Base-by-base conservation (phyloP, 148 eudicot species). In the Pharnaceum exiguum region DNA sequence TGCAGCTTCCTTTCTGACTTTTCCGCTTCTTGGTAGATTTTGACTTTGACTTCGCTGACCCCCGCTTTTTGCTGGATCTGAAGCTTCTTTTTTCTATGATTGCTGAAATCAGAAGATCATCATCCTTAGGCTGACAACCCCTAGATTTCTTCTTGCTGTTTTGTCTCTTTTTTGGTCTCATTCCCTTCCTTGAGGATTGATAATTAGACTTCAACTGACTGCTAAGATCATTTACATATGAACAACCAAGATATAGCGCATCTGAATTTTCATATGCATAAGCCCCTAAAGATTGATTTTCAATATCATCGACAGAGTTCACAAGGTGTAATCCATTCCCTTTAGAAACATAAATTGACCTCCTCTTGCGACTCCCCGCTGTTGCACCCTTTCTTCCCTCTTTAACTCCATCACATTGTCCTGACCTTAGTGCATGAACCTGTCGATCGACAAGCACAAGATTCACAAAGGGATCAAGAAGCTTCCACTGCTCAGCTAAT, bases 391-490 rank as follows among this genome's bases (percentile, higher is more conserved):
- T 53, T 31, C 28, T 25, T n/a, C 48, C 49, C 29, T 62, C 24
- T 40, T 64, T 65, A 57, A 26, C 40, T 62, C 65, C 73, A 42
- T 60, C 60, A 59, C 65, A 77, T 71, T 85, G 64, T 53, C 94
- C 95, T 21, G 75, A 71, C 77, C 71, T 88, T 29, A 93, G 78
- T 40, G 70, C 68, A 44, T 68, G 63, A 67, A 93, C 66, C 60
- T 77, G 70, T 68, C 87, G 83, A 53, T 85, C 86, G 23, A 93
- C 59, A 52, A 88, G 82, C 46, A 88, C 82, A 45, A 79, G 65
- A 53, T 64, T 83, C 23, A 86, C 98, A 76, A 88, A 93, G 37
- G 98, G 98, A 79, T 93, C 87, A 30, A 93, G 75, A 67, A 85
- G 81, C 65, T 61, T 67, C 94, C 95, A 93, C 38, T 73, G 66